Conservation (phyloP, 2,329 filamentous ascomycete species). For the Fusarium sublunatum region DNA sequence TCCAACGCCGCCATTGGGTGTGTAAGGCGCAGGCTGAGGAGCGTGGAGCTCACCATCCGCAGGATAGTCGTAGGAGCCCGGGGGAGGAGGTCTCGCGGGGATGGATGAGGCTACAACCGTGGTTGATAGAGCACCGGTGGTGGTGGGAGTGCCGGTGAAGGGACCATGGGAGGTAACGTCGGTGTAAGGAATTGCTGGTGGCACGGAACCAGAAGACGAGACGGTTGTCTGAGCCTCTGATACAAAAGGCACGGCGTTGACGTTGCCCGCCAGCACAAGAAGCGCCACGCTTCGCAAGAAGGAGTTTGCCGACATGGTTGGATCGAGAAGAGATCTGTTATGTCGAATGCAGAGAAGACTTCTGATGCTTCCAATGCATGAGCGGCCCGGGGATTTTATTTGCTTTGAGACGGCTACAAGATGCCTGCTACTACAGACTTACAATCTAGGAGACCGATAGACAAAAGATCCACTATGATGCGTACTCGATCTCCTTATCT, state of each 20-base stretch:
- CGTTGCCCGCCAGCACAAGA: conserved; percentile 27
- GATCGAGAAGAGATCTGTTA: neutral
- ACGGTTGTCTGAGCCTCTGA: conserved; percentile 53
- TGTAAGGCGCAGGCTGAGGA: conserved; percentile 77
- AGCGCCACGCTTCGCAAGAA: conserved; percentile 14
- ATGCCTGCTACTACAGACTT: neutral
- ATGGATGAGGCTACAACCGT: conserved; percentile 68
- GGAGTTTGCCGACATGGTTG: conserved; percentile 16
- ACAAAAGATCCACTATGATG: conserved; percentile 23
- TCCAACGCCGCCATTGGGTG: conserved; percentile 77
- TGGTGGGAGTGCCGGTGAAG: conserved; percentile 72
- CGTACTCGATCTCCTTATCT: conserved; percentile 10
- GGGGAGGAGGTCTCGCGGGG: conserved; percentile 65
- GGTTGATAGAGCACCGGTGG: conserved; percentile 74
- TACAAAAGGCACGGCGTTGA: conserved; percentile 50
- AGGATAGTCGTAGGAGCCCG: conserved; percentile 75
- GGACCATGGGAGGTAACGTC: conserved; percentile 76
- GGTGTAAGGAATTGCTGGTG: conserved; percentile 54
- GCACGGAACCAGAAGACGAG: conserved; percentile 46
- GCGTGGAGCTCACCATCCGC: conserved; percentile 75
- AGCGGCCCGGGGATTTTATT: conserved; percentile 7
- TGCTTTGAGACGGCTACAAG: neutral
- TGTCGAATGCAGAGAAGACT: neutral
- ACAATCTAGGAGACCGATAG: neutral
- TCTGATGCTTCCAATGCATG: neutral